Percentiles rank a stretch among this genome's conserved stretches.
Conservation (phyloP, 1,284 basidiomycete species). For the Calocybe gambosa region DNA sequence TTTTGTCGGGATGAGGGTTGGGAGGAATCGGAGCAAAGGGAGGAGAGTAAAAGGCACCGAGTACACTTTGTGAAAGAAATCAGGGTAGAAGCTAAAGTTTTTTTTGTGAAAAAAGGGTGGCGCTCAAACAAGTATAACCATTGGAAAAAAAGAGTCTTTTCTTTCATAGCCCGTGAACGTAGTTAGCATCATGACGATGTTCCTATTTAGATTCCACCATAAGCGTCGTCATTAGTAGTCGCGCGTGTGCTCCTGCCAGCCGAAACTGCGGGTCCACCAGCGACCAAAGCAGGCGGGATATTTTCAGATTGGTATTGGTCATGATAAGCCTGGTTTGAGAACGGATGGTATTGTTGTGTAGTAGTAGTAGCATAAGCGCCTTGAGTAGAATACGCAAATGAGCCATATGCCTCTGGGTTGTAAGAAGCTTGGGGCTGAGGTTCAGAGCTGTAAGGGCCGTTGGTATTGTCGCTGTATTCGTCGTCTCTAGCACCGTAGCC, state of each 20-base stretch:
- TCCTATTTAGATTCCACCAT: constrained; percentile 17
- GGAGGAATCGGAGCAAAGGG: neutral
- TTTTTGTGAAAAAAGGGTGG: neutral
- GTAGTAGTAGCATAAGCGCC: constrained; percentile 5
- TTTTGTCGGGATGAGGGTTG: neutral
- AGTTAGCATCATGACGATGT: constrained; percentile 1
- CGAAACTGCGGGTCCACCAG: constrained; percentile 15
- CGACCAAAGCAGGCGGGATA: constrained; percentile 13
- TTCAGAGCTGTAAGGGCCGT: constrained; percentile 32
- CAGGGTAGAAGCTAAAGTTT: neutral
- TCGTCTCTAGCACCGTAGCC: constrained; percentile 25
- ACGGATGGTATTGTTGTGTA: constrained; percentile 11
- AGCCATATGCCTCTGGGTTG: constrained; percentile 34
- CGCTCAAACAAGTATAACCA: neutral
- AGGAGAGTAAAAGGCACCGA: neutral
- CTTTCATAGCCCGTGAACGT: constrained; percentile 5
- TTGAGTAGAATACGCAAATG: constrained; percentile 24
- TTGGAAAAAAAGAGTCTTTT: constrained; percentile 1
- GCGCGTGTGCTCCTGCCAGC: constrained; percentile 14
- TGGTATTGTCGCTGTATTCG: constrained; percentile 22
- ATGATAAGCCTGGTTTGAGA: constrained; percentile 12
- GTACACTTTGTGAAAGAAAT: constrained; percentile 6
- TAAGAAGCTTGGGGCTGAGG: constrained; percentile 30
- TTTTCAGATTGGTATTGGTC: constrained; percentile 11
- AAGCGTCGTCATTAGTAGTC: constrained; percentile 17